Evolutionary conservation across 108 stramenopile genomes (phyloP).

Genomic region (Pseudonitzschia multiseries): DNA sequence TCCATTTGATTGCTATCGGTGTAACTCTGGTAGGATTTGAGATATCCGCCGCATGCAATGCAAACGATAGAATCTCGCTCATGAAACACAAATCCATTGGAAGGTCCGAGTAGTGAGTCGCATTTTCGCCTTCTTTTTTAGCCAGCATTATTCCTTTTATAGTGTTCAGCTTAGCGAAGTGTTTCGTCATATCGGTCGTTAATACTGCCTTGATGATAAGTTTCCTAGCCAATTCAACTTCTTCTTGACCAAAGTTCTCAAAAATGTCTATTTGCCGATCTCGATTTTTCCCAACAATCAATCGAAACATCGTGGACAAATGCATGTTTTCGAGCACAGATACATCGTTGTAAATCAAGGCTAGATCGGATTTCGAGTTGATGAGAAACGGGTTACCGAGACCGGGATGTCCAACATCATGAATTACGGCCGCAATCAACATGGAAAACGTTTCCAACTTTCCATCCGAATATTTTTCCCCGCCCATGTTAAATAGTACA

Average conservation of each 20-base stretch:
- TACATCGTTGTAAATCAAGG: constrained; percentile 72
- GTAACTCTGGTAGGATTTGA: constrained; percentile 67
- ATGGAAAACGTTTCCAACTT: constrained; percentile 44
- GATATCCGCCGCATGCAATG: constrained; percentile 78
- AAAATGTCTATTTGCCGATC: constrained; percentile 32
- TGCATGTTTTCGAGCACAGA: constrained; percentile 80
- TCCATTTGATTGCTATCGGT: constrained; percentile 56
- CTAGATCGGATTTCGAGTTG: constrained; percentile 52
- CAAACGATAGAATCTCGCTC: constrained; percentile 39
- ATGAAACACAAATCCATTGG: constrained; percentile 1
- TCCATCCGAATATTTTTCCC: constrained; percentile 28
- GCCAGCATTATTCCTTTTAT: constrained; percentile 35
- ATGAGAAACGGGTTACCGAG: constrained; percentile 79
- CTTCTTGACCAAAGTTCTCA: constrained; percentile 19
- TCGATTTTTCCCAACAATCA: constrained; percentile 33
- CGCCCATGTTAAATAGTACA: constrained; percentile 43
- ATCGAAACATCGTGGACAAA: constrained; percentile 47
- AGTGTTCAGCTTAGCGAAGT: constrained; percentile 42
- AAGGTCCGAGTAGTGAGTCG: constrained; percentile 23
- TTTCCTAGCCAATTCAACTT: constrained; percentile 31
- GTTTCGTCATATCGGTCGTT: constrained; percentile 66
- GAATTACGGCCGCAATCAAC: constrained; percentile 67
- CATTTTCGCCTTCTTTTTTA: constrained; percentile 20
- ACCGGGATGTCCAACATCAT: constrained; percentile 88
- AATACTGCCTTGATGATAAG: constrained; percentile 50